phyloP scores from a whole-genome alignment of 2,329 filamentous ascomycete genomes.

The Knufia fluminis region DNA sequence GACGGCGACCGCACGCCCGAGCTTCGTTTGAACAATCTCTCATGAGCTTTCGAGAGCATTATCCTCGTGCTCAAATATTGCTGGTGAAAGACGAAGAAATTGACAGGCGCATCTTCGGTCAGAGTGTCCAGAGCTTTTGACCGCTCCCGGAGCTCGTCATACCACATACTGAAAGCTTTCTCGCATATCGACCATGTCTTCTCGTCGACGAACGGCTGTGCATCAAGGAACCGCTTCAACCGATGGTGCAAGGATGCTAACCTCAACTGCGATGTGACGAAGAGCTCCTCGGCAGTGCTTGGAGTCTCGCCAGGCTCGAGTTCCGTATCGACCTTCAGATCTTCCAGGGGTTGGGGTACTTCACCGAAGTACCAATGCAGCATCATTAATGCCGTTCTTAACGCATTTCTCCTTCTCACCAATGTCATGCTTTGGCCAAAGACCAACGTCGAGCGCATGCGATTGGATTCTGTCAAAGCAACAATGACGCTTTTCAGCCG shows the following conservation, averaged over 20 bases:
- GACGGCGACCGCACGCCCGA: background rate
- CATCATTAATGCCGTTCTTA: slow-evolving; percentile 9
- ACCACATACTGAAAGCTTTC: slow-evolving; percentile 7
- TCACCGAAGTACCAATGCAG: slow-evolving; percentile 9
- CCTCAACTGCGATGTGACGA: slow-evolving; percentile 8
- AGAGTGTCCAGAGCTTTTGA: slow-evolving; percentile 2
- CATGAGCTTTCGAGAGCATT: slow-evolving; percentile 4
- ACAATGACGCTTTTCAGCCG: slow-evolving; percentile 7
- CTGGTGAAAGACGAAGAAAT: slow-evolving; percentile 10
- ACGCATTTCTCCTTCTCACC: slow-evolving; percentile 1
- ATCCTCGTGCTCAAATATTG: slow-evolving; percentile 8
- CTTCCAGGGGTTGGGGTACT: slow-evolving; percentile 1
- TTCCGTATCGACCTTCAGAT: slow-evolving; percentile 1
- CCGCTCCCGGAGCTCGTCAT: slow-evolving; percentile 5
- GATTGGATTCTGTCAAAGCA: background rate
- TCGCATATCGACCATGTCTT: slow-evolving; percentile 6
- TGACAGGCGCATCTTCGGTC: slow-evolving; percentile 9
- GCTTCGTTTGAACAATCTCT: slow-evolving; percentile 2
- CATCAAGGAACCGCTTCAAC: slow-evolving; percentile 5
- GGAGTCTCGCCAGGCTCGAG: background rate
- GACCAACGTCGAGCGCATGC: slow-evolving; percentile 1
- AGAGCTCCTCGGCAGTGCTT: slow-evolving; percentile 6
- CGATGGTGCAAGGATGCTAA: slow-evolving; percentile 6
- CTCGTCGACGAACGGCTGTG: slow-evolving; percentile 8
- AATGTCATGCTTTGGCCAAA: slow-evolving; percentile 5